These are phyloP conservation scores for Ceratonia siliqua DNA, from an alignment of 306 rosid genomes.

Conservation along the genomic window DNA sequence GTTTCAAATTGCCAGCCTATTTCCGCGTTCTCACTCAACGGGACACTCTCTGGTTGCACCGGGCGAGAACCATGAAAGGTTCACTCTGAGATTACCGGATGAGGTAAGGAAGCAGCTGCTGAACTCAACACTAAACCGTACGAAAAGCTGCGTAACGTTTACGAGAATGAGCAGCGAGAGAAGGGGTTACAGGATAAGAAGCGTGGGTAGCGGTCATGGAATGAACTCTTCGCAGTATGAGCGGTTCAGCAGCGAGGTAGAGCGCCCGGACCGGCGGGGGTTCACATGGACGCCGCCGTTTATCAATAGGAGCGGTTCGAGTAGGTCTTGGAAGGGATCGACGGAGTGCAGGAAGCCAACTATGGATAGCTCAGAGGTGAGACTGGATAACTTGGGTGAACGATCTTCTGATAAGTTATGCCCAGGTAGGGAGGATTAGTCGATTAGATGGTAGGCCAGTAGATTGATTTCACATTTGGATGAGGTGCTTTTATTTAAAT, in stretches of 20 bases:
- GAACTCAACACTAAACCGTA: conserved; percentile 41
- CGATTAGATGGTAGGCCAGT: background rate
- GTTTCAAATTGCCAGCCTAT: conserved; percentile 24
- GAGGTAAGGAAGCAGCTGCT: conserved; percentile 48
- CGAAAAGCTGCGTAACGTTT: conserved; percentile 44
- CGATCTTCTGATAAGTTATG: conserved; percentile 36
- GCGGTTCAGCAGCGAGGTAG: conserved; percentile 6
- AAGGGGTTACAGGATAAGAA: conserved; percentile 45
- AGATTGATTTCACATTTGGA: background rate
- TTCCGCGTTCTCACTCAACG: conserved; percentile 47
- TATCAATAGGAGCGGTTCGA: conserved; percentile 24
- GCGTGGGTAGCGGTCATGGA: conserved; percentile 24
- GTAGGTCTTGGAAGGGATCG: background rate
- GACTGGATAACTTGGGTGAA: conserved; percentile 29
- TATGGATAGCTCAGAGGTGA: background rate
- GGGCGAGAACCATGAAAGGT: conserved; percentile 50
- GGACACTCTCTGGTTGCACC: conserved; percentile 38
- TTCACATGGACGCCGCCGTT: conserved; percentile 40
- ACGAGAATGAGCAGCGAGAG: conserved; percentile 49
- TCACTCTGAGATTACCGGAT: conserved; percentile 60
- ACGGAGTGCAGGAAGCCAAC: background rate
- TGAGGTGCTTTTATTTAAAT: too few relatives aligned
- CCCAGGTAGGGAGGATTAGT: background rate
- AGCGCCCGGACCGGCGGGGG: conserved; percentile 29
- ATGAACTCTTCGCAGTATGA: conserved; percentile 7